Percentiles rank a stretch among this genome's conserved stretches.
Conservation (phyloP, 169 alveolate genomes). For the Plasmodium berghei region DNA sequence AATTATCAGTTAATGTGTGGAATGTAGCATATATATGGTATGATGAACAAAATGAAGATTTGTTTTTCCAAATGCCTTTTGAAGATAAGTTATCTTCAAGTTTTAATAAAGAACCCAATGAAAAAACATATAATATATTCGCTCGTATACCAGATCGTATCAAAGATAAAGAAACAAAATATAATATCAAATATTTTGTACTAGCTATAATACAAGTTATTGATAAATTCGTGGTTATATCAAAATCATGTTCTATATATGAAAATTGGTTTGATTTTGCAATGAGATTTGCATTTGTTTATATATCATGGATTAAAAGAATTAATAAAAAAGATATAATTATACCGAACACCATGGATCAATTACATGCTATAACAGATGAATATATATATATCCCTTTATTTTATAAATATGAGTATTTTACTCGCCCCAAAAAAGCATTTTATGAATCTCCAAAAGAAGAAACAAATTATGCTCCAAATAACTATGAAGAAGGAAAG, state of each 20-base stretch:
- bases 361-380: slow-evolving; percentile 31
- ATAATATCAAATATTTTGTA: slow-evolving; percentile 71
- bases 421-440: not conserved
- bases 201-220: slow-evolving; percentile 56
- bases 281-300: slow-evolving; percentile 71
- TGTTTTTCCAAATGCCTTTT: slow-evolving; percentile 63
- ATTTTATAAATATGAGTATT: slow-evolving; percentile 23
- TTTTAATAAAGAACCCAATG: slow-evolving; percentile 9
- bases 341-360: slow-evolving; percentile 47
- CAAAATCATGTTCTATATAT: slow-evolving; percentile 30
- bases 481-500: slow-evolving; percentile 3
- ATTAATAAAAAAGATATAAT: slow-evolving; percentile 15
- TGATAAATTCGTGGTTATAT: slow-evolving; percentile 48
- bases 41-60: slow-evolving; percentile 75
- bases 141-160: slow-evolving; percentile 14
- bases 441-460: not conserved
- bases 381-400: slow-evolving; percentile 41
- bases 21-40: slow-evolving; percentile 70
- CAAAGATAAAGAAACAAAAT: slow-evolving; percentile 40
- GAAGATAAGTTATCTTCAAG: slow-evolving; percentile 52
- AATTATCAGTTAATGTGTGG: slow-evolving; percentile 29
- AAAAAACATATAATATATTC: slow-evolving; percentile 21
- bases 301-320: slow-evolving; percentile 74
- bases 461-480: not conserved
- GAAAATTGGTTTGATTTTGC: slow-evolving; percentile 77